A percentile compares a stretch with the other conserved stretches of the same genome.
Evolutionary conservation across 2,329 filamentous ascomycete species (phyloP).

Genomic region (Epichloe typhina): DNA sequence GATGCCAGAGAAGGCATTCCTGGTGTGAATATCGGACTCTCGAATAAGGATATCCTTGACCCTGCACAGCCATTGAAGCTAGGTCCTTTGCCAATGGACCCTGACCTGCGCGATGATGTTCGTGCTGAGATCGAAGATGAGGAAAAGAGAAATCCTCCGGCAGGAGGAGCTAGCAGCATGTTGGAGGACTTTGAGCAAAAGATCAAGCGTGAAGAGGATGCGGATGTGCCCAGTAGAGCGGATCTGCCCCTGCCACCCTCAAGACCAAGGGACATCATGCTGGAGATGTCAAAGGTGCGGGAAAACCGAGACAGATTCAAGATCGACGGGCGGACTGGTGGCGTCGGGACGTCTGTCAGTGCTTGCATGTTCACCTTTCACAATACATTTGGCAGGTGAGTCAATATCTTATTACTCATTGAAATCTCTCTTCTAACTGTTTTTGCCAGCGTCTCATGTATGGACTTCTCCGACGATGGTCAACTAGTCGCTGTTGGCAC

Average conservation of each 20-base stretch:
- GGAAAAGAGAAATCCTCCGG: slow-evolving; percentile 64
- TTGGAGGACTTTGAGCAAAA: slow-evolving; percentile 80
- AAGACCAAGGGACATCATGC: slow-evolving; percentile 75
- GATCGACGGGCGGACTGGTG: slow-evolving; percentile 73
- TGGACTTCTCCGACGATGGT: slow-evolving; percentile 90
- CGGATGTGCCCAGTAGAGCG: slow-evolving; percentile 64
- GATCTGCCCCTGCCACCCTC: slow-evolving; percentile 82
- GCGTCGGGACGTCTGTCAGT: slow-evolving; percentile 69
- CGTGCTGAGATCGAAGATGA: slow-evolving; percentile 77
- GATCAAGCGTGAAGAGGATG: slow-evolving; percentile 79
- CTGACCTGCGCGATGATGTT: slow-evolving; percentile 71
- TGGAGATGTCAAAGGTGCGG: slow-evolving; percentile 87
- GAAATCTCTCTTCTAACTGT: not conserved
- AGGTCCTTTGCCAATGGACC: slow-evolving; percentile 72
- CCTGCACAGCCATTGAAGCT: slow-evolving; percentile 52
- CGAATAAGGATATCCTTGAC: slow-evolving; percentile 47
- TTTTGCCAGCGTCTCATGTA: slow-evolving; percentile 63
- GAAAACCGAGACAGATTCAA: slow-evolving; percentile 87
- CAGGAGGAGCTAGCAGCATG: slow-evolving; percentile 56
- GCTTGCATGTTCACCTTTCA: slow-evolving; percentile 98
- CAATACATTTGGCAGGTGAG: slow-evolving; percentile 82
- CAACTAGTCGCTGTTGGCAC: slow-evolving; percentile 79
- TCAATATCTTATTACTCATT: slow-evolving; percentile 1
- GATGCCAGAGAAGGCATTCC: slow-evolving; percentile 54
- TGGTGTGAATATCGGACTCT: slow-evolving; percentile 47